Evolutionary conservation across 495 filamentous ascomycete species (phyloP).

Genomic region (Aspergillus campestris): DNA sequence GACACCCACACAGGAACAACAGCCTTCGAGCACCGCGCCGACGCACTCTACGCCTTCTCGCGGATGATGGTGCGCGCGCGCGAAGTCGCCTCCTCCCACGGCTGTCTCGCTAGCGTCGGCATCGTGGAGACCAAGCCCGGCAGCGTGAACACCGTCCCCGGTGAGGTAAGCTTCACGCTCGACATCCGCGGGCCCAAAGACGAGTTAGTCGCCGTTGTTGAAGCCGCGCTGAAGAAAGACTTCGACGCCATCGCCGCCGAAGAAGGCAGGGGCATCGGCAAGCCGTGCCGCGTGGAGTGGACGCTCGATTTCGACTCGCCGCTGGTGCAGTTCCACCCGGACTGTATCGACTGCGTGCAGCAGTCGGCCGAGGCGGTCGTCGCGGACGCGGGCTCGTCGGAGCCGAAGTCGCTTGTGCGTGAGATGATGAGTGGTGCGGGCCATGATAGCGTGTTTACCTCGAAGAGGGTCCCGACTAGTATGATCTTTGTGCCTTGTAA

Average conservation of each 20-base stretch:
- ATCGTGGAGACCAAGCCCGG: slow-evolving; percentile 60
- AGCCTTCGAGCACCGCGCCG: slow-evolving; percentile 47
- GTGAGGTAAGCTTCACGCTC: slow-evolving; percentile 57
- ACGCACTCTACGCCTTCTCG: slow-evolving; percentile 59
- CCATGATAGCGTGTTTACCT: slow-evolving; percentile 59
- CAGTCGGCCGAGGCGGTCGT: slow-evolving; percentile 49
- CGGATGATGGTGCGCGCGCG: slow-evolving; percentile 62
- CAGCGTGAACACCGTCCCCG: slow-evolving; percentile 69
- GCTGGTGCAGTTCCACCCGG: slow-evolving; percentile 59
- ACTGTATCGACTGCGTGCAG: slow-evolving; percentile 60
- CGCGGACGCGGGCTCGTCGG: slow-evolving; percentile 36
- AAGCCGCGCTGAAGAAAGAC: slow-evolving; percentile 43
- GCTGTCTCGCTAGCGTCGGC: slow-evolving; percentile 61
- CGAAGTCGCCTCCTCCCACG: slow-evolving; percentile 45
- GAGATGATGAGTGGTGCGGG: slow-evolving; percentile 49
- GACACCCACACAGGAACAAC: slow-evolving; percentile 75
- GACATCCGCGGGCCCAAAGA: slow-evolving; percentile 62
- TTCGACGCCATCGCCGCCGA: slow-evolving; percentile 50
- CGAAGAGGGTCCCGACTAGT: slow-evolving; percentile 49
- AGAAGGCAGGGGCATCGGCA: slow-evolving; percentile 41
- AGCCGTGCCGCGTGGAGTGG: slow-evolving; percentile 51
- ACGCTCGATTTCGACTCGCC: slow-evolving; percentile 53
- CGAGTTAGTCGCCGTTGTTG: slow-evolving; percentile 46
- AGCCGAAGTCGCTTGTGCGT: slow-evolving; percentile 32
- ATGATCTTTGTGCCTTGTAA: slow-evolving; percentile 64